Percentiles rank a stretch among this genome's conserved stretches.
Evolutionary conservation across 208 protist species (phyloP).

Genomic region (Acanthamoeba sp.): DNA sequence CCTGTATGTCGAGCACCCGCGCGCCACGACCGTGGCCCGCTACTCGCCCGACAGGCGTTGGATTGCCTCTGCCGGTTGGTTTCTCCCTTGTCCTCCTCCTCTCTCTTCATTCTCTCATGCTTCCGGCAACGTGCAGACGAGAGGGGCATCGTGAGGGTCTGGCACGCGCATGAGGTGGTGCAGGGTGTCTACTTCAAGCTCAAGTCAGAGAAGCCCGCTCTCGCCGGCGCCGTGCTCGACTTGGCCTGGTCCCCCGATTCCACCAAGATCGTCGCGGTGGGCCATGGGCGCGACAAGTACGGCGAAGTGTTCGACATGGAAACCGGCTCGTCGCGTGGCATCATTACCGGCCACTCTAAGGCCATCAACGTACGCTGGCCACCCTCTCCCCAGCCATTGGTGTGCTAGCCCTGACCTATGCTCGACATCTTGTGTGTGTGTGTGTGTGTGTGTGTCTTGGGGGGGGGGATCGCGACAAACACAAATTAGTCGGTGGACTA

Average conservation of each 20-base stretch:
- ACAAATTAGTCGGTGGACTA: slow-evolving; percentile 78
- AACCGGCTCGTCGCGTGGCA: slow-evolving; percentile 86
- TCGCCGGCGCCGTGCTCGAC: slow-evolving; percentile 85
- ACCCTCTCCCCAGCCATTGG: background rate
- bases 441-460: no score
- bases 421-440: no score
- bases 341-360: slow-evolving; percentile 89
- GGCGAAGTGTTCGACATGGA: slow-evolving; percentile 80
- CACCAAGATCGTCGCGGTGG: slow-evolving; percentile 90
- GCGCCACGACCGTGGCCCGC: slow-evolving; percentile 82
- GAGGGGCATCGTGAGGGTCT: slow-evolving; percentile 88
- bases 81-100: background rate
- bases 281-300: slow-evolving; percentile 86
- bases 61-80: slow-evolving; percentile 88
- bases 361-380: slow-evolving; percentile 75
- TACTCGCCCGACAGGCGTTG: slow-evolving; percentile 88
- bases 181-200: slow-evolving; percentile 82
- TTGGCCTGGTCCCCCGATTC: slow-evolving; percentile 89
- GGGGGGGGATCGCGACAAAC: background rate
- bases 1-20: slow-evolving; percentile 89
- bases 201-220: slow-evolving; percentile 81
- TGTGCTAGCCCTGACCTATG: no score
- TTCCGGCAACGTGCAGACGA: slow-evolving; percentile 59
- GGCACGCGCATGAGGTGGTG: slow-evolving; percentile 84
- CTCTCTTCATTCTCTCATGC: background rate